Conservation (phyloP, 1,139 yeast species). For the Pichia sp. region DNA sequence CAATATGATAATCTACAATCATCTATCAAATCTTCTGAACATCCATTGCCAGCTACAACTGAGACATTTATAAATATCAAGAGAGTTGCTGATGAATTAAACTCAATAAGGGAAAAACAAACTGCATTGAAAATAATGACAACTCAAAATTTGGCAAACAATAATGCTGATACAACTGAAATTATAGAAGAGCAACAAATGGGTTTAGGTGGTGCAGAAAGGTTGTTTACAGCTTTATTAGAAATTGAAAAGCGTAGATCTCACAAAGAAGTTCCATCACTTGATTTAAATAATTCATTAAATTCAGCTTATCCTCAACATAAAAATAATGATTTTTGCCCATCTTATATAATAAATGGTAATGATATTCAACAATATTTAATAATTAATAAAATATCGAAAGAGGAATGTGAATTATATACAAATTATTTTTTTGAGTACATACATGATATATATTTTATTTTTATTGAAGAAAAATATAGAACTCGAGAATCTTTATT, state of each 20-base stretch:
- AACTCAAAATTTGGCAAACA: not conserved
- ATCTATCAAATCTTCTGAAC: no score
- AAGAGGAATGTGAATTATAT: constrained; percentile 27
- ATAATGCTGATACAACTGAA: not conserved
- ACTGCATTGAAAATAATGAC: not conserved
- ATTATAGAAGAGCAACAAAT: not conserved
- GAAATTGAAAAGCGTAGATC: constrained; percentile 29
- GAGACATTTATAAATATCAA: constrained; percentile 13
- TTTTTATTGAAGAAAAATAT: constrained; percentile 30
- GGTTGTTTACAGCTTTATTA: constrained; percentile 30
- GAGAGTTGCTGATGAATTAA: constrained; percentile 2
- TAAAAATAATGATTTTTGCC: not conserved
- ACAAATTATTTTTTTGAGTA: constrained; percentile 31
- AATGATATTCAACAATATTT: constrained; percentile 24
- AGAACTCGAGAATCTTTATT: constrained; percentile 24
- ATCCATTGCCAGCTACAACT: constrained; percentile 24
- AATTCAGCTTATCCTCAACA: constrained; percentile 5
- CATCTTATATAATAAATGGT: constrained; percentile 8
- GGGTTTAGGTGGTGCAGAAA: constrained; percentile 28
- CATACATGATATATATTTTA: constrained; percentile 32
- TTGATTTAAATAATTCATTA: constrained; percentile 7
- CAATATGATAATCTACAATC: no score
- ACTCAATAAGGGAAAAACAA: not conserved
- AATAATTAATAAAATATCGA: constrained; percentile 21
- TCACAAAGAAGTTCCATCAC: constrained; percentile 11